phyloP scores from a whole-genome alignment of 2,329 filamentous ascomycete species.

The Mycogone perniciosa region DNA sequence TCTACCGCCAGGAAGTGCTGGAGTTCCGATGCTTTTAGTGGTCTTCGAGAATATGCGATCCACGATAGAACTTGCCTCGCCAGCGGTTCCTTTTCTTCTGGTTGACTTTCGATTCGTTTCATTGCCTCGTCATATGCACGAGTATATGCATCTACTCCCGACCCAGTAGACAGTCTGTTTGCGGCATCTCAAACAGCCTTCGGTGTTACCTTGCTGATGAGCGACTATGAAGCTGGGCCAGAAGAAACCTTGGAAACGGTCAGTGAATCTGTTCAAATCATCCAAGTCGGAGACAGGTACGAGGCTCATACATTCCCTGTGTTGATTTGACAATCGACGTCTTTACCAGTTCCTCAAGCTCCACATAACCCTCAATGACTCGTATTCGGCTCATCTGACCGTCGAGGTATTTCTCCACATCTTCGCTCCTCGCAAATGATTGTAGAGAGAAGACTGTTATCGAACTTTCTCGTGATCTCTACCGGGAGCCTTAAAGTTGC shows the following conservation, averaged over 20 bases:
- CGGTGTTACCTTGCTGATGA: not conserved
- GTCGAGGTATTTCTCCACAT: not conserved
- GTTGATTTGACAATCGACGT: not conserved
- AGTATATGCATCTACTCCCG: conserved; percentile 27
- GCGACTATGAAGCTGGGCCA: not conserved
- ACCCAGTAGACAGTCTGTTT: not conserved
- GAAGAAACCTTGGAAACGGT: not conserved
- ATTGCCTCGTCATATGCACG: conserved; percentile 37
- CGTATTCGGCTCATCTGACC: not conserved
- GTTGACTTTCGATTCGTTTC: conserved; percentile 34
- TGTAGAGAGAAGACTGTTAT: not conserved
- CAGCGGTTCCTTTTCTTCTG: conserved; percentile 22
- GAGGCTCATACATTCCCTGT: not conserved
- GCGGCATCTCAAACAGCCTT: not conserved
- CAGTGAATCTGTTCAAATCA: not conserved
- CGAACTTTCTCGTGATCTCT: not conserved
- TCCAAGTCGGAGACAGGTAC: not conserved
- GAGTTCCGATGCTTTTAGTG: conserved; percentile 30
- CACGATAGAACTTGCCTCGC: conserved; percentile 35
- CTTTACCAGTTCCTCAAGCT: not conserved
- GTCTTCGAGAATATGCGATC: conserved; percentile 33
- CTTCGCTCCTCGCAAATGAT: not conserved
- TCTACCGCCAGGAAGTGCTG: conserved; percentile 37
- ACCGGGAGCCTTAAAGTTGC: not conserved
- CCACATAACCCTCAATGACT: not conserved